These are phyloP conservation scores for Wickerhamiella dianesei DNA, from an alignment of 805 yeast species.

Conservation along the genomic window DNA sequence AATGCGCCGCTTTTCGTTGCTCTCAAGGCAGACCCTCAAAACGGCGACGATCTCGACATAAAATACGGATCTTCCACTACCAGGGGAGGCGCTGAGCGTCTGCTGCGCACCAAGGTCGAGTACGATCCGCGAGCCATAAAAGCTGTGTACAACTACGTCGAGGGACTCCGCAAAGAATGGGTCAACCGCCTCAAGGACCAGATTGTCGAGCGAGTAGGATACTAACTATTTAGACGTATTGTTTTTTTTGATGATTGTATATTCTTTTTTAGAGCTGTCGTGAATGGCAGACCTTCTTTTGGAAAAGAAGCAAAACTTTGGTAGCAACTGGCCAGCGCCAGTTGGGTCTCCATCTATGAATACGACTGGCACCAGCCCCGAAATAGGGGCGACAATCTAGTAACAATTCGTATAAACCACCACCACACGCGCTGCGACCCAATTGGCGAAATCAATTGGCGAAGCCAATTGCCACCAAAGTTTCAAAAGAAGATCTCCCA, in stretches of 20 bases:
- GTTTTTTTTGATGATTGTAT: not conserved
- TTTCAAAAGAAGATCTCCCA: no score
- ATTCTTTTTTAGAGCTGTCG: not conserved
- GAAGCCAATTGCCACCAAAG: no score
- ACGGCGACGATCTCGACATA: slow-evolving; percentile 32
- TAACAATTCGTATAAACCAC: not conserved
- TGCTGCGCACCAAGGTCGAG: slow-evolving; percentile 30
- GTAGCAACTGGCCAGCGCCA: no score
- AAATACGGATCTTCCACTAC: slow-evolving; percentile 65
- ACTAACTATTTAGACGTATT: slow-evolving; percentile 22
- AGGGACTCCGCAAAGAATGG: slow-evolving; percentile 51
- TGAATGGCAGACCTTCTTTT: not conserved
- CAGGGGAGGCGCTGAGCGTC: slow-evolving; percentile 49
- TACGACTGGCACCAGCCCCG: not conserved
- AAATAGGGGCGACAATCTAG: not conserved
- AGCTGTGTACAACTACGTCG: slow-evolving; percentile 54
- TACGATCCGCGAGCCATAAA: slow-evolving; percentile 36
- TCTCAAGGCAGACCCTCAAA: slow-evolving; percentile 36
- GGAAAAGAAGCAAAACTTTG: no score
- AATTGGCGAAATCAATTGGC: no score
- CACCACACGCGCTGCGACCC: no score
- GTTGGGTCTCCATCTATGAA: not conserved
- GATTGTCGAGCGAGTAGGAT: slow-evolving; percentile 35
- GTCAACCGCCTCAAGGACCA: slow-evolving; percentile 61
- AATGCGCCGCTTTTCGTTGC: slow-evolving; percentile 70